Conservation (phyloP, 371 early-diverging fungal species). For the Batkoa obscura region DNA sequence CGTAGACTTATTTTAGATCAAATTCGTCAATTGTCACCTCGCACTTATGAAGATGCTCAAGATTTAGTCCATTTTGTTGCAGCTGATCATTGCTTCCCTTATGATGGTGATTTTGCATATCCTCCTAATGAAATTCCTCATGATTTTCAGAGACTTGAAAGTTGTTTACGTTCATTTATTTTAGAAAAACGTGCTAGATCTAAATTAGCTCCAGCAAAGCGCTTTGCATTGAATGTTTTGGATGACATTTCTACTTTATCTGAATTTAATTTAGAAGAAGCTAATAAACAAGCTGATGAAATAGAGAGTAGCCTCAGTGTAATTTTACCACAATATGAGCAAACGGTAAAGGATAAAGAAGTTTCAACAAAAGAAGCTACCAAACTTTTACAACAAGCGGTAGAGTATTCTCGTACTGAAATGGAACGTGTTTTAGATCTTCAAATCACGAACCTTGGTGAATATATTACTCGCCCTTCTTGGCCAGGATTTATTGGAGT, state of each 20-base stretch:
- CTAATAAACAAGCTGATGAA: slow-evolving; percentile 10
- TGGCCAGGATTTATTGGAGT: not conserved
- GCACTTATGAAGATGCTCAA: slow-evolving; percentile 73
- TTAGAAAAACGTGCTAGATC: slow-evolving; percentile 86
- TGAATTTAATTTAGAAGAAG: slow-evolving; percentile 26
- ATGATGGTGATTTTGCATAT: slow-evolving; percentile 10
- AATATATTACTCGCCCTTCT: not conserved
- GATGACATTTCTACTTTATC: slow-evolving; percentile 35
- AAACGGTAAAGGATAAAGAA: not conserved
- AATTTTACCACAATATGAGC: slow-evolving; percentile 4
- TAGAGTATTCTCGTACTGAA: not conserved
- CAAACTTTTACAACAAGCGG: not conserved
- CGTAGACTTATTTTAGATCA: slow-evolving; percentile 80
- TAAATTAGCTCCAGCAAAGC: slow-evolving; percentile 85
- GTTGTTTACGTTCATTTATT: slow-evolving; percentile 71
- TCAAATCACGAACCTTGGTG: not conserved
- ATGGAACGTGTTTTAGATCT: not conserved
- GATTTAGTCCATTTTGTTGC: slow-evolving; percentile 93
- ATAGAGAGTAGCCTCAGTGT: not conserved
- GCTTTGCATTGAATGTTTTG: slow-evolving; percentile 65
- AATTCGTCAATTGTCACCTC: slow-evolving; percentile 77
- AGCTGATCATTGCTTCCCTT: slow-evolving; percentile 33
- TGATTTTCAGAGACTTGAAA: slow-evolving; percentile 61
- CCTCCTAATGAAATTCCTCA: slow-evolving; percentile 27
- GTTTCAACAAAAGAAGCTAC: not conserved